Evolutionary conservation across 192 early-diverging fungal species (phyloP).

Genomic region (Obelidium mucronatum): DNA sequence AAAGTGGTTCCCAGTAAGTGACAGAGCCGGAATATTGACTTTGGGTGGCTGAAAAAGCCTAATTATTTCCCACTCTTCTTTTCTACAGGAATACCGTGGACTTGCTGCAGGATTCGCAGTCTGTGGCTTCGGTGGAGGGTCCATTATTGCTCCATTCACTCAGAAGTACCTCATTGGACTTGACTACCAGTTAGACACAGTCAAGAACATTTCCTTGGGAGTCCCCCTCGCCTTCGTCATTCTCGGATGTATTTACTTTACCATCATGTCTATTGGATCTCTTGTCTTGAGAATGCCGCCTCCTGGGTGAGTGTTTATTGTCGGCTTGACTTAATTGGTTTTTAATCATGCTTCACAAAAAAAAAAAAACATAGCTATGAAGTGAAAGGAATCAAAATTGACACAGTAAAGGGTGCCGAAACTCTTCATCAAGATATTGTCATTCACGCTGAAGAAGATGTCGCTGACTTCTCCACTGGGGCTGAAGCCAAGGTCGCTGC

Average conservation of each 20-base stretch:
- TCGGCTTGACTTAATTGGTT: not conserved
- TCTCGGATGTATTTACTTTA: constrained; percentile 67
- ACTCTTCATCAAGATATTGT: not conserved
- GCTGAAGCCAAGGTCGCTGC: constrained; percentile 2
- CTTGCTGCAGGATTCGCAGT: constrained; percentile 78
- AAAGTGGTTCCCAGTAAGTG: constrained; percentile 75
- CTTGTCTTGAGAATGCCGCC: constrained; percentile 52
- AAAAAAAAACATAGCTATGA: no score
- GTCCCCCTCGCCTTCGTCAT: constrained; percentile 71
- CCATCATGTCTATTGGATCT: constrained; percentile 52
- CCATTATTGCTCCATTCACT: constrained; percentile 71
- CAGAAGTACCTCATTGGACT: constrained; percentile 58
- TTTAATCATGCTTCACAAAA: not conserved
- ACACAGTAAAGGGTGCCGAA: constrained; percentile 51
- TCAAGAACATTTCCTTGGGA: constrained; percentile 43
- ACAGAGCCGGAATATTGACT: no score
- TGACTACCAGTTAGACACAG: constrained; percentile 36
- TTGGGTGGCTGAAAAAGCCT: not conserved
- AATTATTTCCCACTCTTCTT: not conserved
- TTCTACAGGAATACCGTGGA: constrained; percentile 62
- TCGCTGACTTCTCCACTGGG: not conserved
- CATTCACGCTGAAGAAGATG: not conserved
- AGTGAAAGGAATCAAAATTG: constrained; percentile 67
- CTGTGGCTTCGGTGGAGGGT: constrained; percentile 78
- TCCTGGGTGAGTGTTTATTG: constrained; percentile 41